Base-by-base conservation (phyloP, 139 green algal species). In the Volvox reticuliferus region DNA sequence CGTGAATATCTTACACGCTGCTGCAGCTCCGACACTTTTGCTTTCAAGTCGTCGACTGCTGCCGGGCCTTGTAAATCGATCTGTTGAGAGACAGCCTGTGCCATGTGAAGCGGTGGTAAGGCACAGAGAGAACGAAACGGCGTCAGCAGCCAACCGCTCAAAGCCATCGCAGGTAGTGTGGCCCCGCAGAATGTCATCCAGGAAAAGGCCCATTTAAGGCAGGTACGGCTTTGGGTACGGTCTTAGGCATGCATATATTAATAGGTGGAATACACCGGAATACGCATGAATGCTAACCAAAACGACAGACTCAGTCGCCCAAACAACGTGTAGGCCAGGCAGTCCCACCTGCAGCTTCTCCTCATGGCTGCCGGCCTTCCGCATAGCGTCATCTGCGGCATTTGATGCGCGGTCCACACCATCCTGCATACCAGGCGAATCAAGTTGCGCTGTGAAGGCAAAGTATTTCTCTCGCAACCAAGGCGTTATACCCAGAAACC, bases 371-470 rank as follows among this genome's bases (percentile, higher is more conserved):
- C 12, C n/a, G 3, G 44, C 44, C 44, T 71, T 82, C 20, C 69
- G 28, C 26, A 55, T 9, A 1, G 85, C 85, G 67, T 89, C 69
- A 30, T 89, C 85, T 5, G 85, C 85, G 20, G 35, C 17, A 21
- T n/a, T 33, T 1, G 71, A 35, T 22, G 73, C 71, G 1, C 73
- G 73, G 18, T 90, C 86, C 18, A 83, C 17, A 24, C 73, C 86
- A 69, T 90, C 86, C 86, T 90, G 86, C 81, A 44, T 24, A 44
- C 30, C 65, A 12, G 65, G 16, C 65, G 65, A 73, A 55, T 55
- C 5, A 55, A 55, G 44, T 55, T n/a, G n/a, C n/a, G n/a, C n/a
- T n/a, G n/a, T n/a, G n/a, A n/a, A 55, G 9, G 44, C 9, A 9
- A 55, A 55, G 44, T 55, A 55, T 55, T 55, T 55, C 44, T 55